These are phyloP conservation scores for Flueggea neowawraea DNA, from an alignment of 441 rosid species.

Conservation along the genomic window DNA sequence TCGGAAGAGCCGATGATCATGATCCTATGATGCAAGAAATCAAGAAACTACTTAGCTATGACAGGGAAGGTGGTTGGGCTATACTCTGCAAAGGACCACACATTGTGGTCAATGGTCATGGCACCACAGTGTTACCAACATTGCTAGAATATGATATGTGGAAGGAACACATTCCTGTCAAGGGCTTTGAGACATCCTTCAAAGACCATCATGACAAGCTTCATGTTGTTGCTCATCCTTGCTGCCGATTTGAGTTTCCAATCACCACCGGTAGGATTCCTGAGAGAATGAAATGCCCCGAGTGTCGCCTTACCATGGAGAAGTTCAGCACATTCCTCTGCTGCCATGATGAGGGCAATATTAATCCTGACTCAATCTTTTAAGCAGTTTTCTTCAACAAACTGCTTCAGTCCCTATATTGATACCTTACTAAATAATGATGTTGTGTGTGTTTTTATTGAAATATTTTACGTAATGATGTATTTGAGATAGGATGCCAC, in stretches of 20 bases:
- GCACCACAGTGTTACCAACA: constrained; percentile 33
- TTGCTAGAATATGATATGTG: constrained; percentile 43
- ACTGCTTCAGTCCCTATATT: no score
- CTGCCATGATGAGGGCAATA: constrained; percentile 38
- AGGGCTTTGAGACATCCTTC: constrained; percentile 48
- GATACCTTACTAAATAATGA: no score
- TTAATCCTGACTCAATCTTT: no score
- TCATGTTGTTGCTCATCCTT: constrained; percentile 44
- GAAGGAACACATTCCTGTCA: constrained; percentile 34
- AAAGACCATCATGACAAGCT: constrained; percentile 44
- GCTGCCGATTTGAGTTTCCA: constrained; percentile 53
- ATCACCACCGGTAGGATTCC: constrained; percentile 47
- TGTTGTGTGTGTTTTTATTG: no score
- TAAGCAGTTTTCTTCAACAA: no score
- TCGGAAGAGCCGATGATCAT: constrained; percentile 31
- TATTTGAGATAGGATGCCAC: no score
- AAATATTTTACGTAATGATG: no score
- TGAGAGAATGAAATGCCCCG: constrained; percentile 50
- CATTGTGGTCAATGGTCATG: constrained; percentile 47
- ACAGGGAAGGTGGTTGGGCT: constrained; percentile 77
- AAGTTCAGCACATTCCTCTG: constrained; percentile 54
- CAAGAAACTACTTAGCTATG: constrained; percentile 55
- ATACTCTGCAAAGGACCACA: constrained; percentile 46
- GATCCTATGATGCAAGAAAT: constrained; percentile 61
- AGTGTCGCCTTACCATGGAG: constrained; percentile 60